Percentiles rank a stretch among this genome's conserved stretches.
Evolutionary conservation across 2,329 filamentous ascomycete genomes (phyloP).

Genomic region (Nothopassalora personata): DNA sequence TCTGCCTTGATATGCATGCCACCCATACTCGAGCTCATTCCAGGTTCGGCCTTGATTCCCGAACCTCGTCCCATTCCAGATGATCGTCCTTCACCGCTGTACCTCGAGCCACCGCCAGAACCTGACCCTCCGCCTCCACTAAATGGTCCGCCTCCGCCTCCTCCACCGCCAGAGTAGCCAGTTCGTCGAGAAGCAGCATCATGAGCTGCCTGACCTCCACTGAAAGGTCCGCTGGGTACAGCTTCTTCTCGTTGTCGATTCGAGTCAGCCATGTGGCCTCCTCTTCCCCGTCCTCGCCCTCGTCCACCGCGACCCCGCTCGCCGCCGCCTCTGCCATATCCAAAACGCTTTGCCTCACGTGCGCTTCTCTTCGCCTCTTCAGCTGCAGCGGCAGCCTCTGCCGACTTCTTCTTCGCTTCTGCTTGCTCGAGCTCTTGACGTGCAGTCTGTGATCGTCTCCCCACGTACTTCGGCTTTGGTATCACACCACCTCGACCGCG

Average conservation of each 20-base stretch:
- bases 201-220: conserved; percentile 27
- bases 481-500: conserved; percentile 17
- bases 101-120: conserved; percentile 18
- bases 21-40: conserved; percentile 18
- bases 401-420: conserved; percentile 35
- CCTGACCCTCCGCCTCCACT: conserved; percentile 10
- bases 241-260: conserved; percentile 20
- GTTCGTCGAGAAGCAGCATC: conserved; percentile 16
- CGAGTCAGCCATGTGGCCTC: conserved; percentile 39
- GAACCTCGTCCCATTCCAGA: conserved; percentile 14
- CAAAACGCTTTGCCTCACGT: conserved; percentile 23
- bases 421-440: conserved; percentile 40
- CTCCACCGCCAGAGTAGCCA: conserved; percentile 8
- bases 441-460: conserved; percentile 41
- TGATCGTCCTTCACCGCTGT: conserved; percentile 17
- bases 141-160: conserved; percentile 15
- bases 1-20: conserved; percentile 24
- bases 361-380: conserved; percentile 25
- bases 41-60: conserved; percentile 33
- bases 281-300: conserved; percentile 29
- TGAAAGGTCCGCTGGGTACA: conserved; percentile 41
- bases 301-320: conserved; percentile 20
- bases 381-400: conserved; percentile 33
- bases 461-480: conserved; percentile 39
- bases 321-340: conserved; percentile 22